Base-by-base conservation (phyloP, 2,329 filamentous ascomycete species). In the Aureobasidium leucospermi region DNA sequence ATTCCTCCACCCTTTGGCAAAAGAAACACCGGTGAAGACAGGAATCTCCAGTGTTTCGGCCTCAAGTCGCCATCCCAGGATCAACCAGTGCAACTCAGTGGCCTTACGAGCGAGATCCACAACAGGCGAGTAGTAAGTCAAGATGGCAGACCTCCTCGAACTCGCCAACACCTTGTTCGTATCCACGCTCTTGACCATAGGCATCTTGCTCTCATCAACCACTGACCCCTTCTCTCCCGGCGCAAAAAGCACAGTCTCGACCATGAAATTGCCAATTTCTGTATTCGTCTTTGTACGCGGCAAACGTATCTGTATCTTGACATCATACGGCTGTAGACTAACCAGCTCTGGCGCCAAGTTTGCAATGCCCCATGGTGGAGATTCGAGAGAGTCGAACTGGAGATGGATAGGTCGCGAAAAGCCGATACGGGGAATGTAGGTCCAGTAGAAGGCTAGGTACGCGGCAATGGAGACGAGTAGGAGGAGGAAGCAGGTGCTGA, bases 221-320 rank as follows among this genome's bases (percentile, higher is more conserved):
- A 42, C 34, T 1, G 55, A 48, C 41, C 61, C 48, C 31, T 59
- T 49, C 4, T 59, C 46, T n/a, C 58, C 55, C 1, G 62, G 61
- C 7, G 65, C 73, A 52, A 89, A 80, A 55, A 96, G 81, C 62
- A 85, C 82, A 15, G 96, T 76, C 48, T 89, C 86, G 16, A 97
- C 77, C 94, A 99, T 99, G 78, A 96, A 97, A 75, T 97, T 97
- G 31, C 94, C 94, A 13, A 83, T 82, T 2, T 81, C 82, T 23
- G 88, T 75, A 68, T 99, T 99, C 1, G 80, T 74, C 0, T 84
- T 85, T 2, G 90, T 94, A 42, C 87, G 85, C 16, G 94, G 94
- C 63, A 99, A 79, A 3, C 83, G 81, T 34, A 99, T 79, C 23
- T 84, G 79, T 1, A 97, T 79, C 5, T 82, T 80, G 43, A 99